phyloP scores from a whole-genome alignment of 1,284 basidiomycete species.

The Cryptococcus amylolentus region DNA sequence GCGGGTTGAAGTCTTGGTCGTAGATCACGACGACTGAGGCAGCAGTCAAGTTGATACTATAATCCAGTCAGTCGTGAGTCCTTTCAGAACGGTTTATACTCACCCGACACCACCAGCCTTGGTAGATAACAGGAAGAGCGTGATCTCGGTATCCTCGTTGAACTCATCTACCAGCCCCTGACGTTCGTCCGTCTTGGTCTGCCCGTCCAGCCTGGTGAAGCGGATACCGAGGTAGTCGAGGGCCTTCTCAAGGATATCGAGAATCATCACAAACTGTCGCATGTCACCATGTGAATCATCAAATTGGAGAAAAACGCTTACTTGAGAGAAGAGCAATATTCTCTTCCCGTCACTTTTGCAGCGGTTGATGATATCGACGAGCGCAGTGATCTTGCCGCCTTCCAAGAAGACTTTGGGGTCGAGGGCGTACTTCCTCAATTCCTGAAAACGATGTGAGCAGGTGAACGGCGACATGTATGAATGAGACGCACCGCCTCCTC shows the following conservation, averaged over 20 bases:
- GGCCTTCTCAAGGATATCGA: conserved; percentile 87
- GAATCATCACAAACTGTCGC: conserved; percentile 84
- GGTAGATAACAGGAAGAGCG: conserved; percentile 90
- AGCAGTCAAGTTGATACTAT: conserved; percentile 81
- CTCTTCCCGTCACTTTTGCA: conserved; percentile 73
- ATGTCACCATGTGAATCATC: neutral
- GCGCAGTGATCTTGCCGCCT: conserved; percentile 79
- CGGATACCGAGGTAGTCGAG: conserved; percentile 71
- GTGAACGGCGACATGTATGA: neutral
- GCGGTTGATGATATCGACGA: conserved; percentile 67
- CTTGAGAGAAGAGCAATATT: conserved; percentile 90
- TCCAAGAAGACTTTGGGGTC: conserved; percentile 74
- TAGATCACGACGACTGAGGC: conserved; percentile 94
- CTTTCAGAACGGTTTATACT: conserved; percentile 9
- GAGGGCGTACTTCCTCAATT: conserved; percentile 72
- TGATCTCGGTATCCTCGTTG: conserved; percentile 86
- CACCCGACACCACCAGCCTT: conserved; percentile 70
- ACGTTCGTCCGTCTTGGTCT: conserved; percentile 88
- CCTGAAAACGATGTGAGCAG: conserved; percentile 53
- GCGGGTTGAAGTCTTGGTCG: conserved; percentile 94
- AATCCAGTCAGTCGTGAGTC: conserved; percentile 32
- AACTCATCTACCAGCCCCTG: conserved; percentile 95
- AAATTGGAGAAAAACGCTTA: conserved; percentile 39
- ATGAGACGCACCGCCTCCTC: conserved; percentile 67
- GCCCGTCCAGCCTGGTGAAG: conserved; percentile 87